Base-by-base conservation (phyloP, 164 flowering plant genomes). In the Nymphaea thermarum region DNA sequence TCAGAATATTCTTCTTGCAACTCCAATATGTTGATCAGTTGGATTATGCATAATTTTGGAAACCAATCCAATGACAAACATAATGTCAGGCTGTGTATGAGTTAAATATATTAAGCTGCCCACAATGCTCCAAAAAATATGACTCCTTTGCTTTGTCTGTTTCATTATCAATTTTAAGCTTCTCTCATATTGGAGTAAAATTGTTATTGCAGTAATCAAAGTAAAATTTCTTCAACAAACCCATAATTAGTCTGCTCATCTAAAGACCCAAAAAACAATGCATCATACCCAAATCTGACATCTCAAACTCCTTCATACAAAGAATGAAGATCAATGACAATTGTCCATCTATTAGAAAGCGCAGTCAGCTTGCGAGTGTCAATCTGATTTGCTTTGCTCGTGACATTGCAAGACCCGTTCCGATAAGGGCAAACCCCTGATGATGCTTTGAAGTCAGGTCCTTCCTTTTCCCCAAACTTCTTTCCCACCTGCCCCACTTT, bases 221-320 rank as follows among this genome's bases (percentile, higher is more conserved):
- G 25, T 16, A 6, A 3, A 69, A 63, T 44, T 25, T 63, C 2
- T 69, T 66, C 42, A 69, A 69, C 53, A 69, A 16, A 5, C 63
- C 66, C 36, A 25, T 25, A 0, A 25, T 0, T 25, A 25, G 36
- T 25, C 36, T 25, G 1, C 36, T 25, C 36, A 25, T 25, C 36
- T 25, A 25, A 25, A 25, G 36, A 25, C 36, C 66, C 53, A 67
- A 66, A 57, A 72, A 67, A 8, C 42, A 72, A 18, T 67, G 62
- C 74, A 72, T 47, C 45, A 36, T 25, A 0, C 70, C 66, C 5
- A 71, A 17, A 51, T 72, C 47, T 6, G 65, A 61, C 71, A 62
- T 51, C 3, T 62, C 74, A 72, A 62, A n/a, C 42, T 62, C 66
- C 63, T 15, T 12, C 63, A 60, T 67, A n/a, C n/a, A n/a, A n/a